Evolutionary conservation across 73 alveolate species (phyloP), one percentile per base, ranked within the genome.

Genomic region (Paramecium caudatum): DNA sequence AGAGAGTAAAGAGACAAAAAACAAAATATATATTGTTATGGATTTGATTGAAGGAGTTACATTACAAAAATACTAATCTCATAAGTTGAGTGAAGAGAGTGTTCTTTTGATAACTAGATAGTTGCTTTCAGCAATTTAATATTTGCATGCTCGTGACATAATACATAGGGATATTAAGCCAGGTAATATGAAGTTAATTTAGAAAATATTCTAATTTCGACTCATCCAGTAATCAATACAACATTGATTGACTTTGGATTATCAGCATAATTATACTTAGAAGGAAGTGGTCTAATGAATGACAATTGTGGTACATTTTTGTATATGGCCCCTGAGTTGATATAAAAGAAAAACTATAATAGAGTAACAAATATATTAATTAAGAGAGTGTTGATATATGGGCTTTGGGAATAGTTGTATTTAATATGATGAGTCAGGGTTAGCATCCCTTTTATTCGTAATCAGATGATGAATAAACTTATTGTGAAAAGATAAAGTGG

Each of bases 241-340:
- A 65, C 83, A 12, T 13, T 65, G 1, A 65, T 65, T 36, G 83
- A 65, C 34, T 65, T 65, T 65, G 83, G 83, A 65, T 49, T 65
- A 4, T 65, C 83, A 65, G 55, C 61, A 13, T 10, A 65, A 30
- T 30, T 65, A 4, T 65, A 33, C 34, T 6, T 55, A 5, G 80
- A 55, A 55, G 83, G 49, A 13, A 13, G 17, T 36, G 83, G 83
- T 10, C 3, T 65, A 1, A 33, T 65, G 83, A 65, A 86, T 82
- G 96, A 90, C 61, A 91, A 93, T 82, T 93, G 96, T 50, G 96
- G 96, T 1, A 93, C 96, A 23, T 90, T 82, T 46, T 47, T 93
- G 46, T 93, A 90, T 49, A 93, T 93, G 96, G 94, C 96, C 1
- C 96, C 96, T 5, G 96, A 93, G 61, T 91, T 91, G 85, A 93